phyloP scores from a whole-genome alignment of 257 asterid genomes.

The Solanum neorickii region DNA sequence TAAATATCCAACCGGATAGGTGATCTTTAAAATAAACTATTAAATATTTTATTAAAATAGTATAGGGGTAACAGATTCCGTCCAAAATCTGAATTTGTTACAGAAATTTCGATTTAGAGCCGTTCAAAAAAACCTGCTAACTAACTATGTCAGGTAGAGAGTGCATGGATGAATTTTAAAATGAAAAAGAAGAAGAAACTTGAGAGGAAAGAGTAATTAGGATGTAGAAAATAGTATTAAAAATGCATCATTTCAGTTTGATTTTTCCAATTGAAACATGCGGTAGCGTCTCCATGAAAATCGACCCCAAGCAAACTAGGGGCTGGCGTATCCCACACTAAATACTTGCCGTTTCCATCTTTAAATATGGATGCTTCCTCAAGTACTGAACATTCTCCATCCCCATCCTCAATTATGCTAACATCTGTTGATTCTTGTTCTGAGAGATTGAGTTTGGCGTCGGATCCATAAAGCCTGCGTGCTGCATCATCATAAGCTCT shows the following conservation, averaged over 20 bases:
- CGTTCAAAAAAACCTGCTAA: not conserved
- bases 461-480: slow-evolving; percentile 33
- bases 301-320: slow-evolving; percentile 51
- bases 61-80: no score
- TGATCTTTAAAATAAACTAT: no score
- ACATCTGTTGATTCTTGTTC: not conserved
- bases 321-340: slow-evolving; percentile 38
- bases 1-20: no score
- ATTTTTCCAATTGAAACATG: no score
- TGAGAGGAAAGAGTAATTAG: not conserved
- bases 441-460: slow-evolving; percentile 50
- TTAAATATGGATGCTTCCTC: slow-evolving; percentile 44
- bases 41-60: no score
- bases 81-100: no score
- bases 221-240: not conserved
- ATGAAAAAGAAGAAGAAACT: not conserved
- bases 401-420: not conserved
- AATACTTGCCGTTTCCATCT: slow-evolving; percentile 14
- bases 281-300: not conserved
- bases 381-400: slow-evolving; percentile 6
- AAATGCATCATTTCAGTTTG: not conserved
- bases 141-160: not conserved
- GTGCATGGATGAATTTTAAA: not conserved
- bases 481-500: slow-evolving; percentile 70
- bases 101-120: no score